Evolutionary conservation across 371 early-diverging fungal genomes (phyloP).

Genomic region (Sporodiniella umbellata): DNA sequence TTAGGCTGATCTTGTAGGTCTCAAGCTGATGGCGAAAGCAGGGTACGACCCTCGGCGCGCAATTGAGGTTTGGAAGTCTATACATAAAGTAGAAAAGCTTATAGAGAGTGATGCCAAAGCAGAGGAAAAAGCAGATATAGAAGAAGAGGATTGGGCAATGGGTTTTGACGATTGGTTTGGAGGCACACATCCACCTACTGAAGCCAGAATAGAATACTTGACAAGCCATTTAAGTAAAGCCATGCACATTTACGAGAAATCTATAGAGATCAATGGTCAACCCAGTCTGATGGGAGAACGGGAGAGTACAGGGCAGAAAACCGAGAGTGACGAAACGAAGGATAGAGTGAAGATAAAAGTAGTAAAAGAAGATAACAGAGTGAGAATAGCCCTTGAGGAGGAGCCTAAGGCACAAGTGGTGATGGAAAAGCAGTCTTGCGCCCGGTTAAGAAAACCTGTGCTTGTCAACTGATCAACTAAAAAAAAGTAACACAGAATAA

Average conservation of each 20-base stretch:
- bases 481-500: not conserved
- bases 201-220: constrained; percentile 42
- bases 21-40: constrained; percentile 49
- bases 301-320: not conserved
- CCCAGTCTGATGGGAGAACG: not conserved
- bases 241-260: constrained; percentile 26
- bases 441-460: not conserved
- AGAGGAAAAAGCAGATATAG: no score
- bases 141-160: no score
- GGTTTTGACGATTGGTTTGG: constrained; percentile 35
- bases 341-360: not conserved
- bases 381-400: no score
- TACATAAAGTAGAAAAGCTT: no score
- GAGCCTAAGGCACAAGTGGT: no score
- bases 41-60: constrained; percentile 43
- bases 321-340: not conserved
- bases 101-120: no score
- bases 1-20: constrained; percentile 52
- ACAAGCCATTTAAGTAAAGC: constrained; percentile 40
- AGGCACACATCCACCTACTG: constrained; percentile 43
- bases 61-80: no score
- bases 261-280: constrained; percentile 37
- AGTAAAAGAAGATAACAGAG: no score
- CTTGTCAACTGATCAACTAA: not conserved
- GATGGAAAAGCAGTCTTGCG: no score